Evolutionary conservation across 108 stramenopile genomes (phyloP).

Genomic region (Pseudonitzschia multistriata): DNA sequence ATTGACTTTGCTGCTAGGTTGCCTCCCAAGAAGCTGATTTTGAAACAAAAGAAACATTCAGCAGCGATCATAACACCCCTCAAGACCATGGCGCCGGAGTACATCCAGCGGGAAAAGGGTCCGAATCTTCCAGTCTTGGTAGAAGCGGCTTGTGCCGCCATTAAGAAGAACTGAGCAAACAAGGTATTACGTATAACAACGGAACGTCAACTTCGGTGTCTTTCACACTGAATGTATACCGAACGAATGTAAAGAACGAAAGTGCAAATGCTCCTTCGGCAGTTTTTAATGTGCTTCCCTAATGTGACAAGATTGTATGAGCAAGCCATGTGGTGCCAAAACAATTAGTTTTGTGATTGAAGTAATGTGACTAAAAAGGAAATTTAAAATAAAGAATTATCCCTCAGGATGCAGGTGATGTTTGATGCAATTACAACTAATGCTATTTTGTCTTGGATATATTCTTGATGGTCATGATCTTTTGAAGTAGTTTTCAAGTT

Average conservation of each 20-base stretch:
- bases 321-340: neutral
- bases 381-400: too few species aligned
- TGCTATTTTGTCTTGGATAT: too few species aligned
- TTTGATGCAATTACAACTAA: neutral
- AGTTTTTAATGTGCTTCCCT: neutral
- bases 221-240: constrained; percentile 10
- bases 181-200: neutral
- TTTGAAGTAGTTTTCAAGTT: too few species aligned
- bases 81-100: constrained; percentile 16
- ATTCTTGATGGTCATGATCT: too few species aligned
- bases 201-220: constrained; percentile 4
- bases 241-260: neutral
- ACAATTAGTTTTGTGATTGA: neutral
- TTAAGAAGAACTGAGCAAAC: neutral
- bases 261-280: neutral
- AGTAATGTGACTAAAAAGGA: constrained; percentile 1
- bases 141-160: constrained; percentile 30
- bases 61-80: constrained; percentile 23
- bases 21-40: constrained; percentile 16
- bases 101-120: constrained; percentile 16
- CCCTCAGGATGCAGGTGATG: too few species aligned
- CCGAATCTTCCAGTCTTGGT: constrained; percentile 37
- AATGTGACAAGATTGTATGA: constrained; percentile 3
- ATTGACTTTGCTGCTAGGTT: constrained; percentile 14
- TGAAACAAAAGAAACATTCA: constrained; percentile 2